Base-by-base conservation (phyloP, 345 rosid species). In the Corchorus capsularis region DNA sequence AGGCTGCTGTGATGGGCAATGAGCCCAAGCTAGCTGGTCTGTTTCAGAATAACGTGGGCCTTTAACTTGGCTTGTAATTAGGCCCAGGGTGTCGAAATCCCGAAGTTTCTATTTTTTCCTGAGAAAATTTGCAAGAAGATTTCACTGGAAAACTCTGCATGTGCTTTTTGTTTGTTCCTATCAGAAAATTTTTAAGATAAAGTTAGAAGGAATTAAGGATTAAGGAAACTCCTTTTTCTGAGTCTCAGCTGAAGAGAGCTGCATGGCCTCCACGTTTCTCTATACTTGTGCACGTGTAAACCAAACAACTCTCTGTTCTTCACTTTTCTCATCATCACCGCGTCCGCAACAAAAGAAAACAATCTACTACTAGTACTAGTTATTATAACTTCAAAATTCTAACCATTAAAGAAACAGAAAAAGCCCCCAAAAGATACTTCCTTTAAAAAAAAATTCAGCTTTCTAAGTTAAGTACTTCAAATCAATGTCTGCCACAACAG, bases 181-280 rank as follows among this genome's bases (percentile, higher is more conserved):
- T 9, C 50, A 47, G 50, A 10, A 47, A 9, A 47, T 47, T 47
- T 47, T 27, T 27, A 27, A 27, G 27, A 27, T 27, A 27, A 27
- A 27, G 27, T 27, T 27, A 27, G 0, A 39, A 39, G 43, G 6
- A 39, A 39, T 39, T 27, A 27, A 32, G 39, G 8, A 13, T 27
- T 10, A 57, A 57, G 15, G 63, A 4, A 67, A 14, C n/a, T 45
- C 27, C 1, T 27, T 27, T 27, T 27, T 27, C 27, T 27, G 27
- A 27, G 27, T 27, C 47, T 34, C 20, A 55, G 69, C 60, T 53
- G 68, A 73, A 56, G 49, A 46, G 60, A 45, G 34, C 47, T 82
- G 80, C 78, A 75, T 67, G 78, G 77, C 79, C 41, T 79, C 85
- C 85, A 79, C 85, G 82, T 76, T 3, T 57, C 27, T 50, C 43